These are phyloP conservation scores for Leccinum griseonigrum DNA, from an alignment of 1,284 basidiomycete genomes.

Conservation along the genomic window DNA sequence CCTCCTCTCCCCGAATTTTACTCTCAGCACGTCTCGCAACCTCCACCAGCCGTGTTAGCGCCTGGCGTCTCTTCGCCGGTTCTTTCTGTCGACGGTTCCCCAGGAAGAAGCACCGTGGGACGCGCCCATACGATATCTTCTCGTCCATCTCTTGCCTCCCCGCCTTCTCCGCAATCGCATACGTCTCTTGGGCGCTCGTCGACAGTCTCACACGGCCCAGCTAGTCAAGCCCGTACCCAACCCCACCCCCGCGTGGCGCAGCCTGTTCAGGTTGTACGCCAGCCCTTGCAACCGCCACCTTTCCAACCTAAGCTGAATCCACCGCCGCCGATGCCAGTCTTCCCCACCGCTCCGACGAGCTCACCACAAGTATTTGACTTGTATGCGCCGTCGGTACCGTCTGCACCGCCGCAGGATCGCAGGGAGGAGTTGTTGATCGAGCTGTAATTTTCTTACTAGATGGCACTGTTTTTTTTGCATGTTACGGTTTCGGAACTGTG, in stretches of 20 bases:
- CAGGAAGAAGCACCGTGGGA: constrained; percentile 11
- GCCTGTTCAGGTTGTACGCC: not conserved
- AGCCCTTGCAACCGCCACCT: constrained; percentile 4
- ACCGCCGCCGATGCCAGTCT: constrained; percentile 12
- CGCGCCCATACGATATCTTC: constrained; percentile 26
- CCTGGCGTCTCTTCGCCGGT: constrained; percentile 1
- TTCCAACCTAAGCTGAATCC: constrained; percentile 7
- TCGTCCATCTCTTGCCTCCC: constrained; percentile 21
- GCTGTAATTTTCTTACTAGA: constrained; percentile 35
- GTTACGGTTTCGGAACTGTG: not conserved
- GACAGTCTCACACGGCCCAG: constrained; percentile 18
- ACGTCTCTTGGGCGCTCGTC: constrained; percentile 21
- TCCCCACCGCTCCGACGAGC: constrained; percentile 47
- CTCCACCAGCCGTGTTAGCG: not conserved
- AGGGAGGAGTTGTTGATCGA: constrained; percentile 87
- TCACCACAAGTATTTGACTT: constrained; percentile 54
- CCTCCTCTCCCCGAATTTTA: constrained; percentile 8
- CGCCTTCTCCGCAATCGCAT: constrained; percentile 11
- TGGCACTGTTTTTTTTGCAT: not conserved
- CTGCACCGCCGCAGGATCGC: constrained; percentile 62
- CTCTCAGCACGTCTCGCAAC: constrained; percentile 4
- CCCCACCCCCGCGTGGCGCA: not conserved
- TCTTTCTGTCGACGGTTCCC: not conserved
- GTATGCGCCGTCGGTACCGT: constrained; percentile 46
- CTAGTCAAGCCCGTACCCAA: constrained; percentile 2